phyloP scores from a whole-genome alignment of 1,139 yeast genomes.

The Meyerozyma guilliermondii region DNA sequence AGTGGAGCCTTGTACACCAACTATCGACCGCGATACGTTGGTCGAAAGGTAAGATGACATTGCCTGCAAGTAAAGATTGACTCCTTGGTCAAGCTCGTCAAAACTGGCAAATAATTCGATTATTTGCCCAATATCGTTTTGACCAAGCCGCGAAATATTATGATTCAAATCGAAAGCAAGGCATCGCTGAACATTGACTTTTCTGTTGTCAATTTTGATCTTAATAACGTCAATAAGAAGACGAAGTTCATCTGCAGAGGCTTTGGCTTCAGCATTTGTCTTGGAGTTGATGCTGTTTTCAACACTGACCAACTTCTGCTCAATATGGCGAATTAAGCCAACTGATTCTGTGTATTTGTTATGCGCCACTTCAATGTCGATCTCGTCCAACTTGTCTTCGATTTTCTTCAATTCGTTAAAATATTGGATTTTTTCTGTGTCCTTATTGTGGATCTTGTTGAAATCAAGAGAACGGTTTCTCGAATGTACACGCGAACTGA shows the following conservation, averaged over 20 bases:
- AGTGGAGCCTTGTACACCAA: slow-evolving; percentile 43
- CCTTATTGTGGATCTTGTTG: slow-evolving; percentile 14
- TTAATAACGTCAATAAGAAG: slow-evolving; percentile 34
- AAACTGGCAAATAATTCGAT: slow-evolving; percentile 34
- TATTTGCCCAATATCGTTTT: slow-evolving; percentile 28
- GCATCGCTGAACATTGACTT: slow-evolving; percentile 32
- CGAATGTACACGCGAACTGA: slow-evolving; percentile 52
- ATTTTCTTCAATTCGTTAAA: slow-evolving; percentile 45
- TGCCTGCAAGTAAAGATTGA: slow-evolving; percentile 32
- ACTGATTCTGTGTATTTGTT: slow-evolving; percentile 54
- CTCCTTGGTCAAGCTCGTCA: slow-evolving; percentile 35
- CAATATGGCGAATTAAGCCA: slow-evolving; percentile 42
- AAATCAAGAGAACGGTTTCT: slow-evolving; percentile 50
- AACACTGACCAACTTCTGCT: slow-evolving; percentile 22
- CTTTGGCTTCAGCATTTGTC: slow-evolving; percentile 4
- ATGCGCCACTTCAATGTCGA: slow-evolving; percentile 63
- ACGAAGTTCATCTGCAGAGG: slow-evolving; percentile 26
- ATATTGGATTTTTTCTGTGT: slow-evolving; percentile 23
- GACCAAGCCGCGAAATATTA: slow-evolving; percentile 26
- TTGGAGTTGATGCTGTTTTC: slow-evolving; percentile 9
- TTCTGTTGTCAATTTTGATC: slow-evolving; percentile 35
- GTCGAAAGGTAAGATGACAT: slow-evolving; percentile 29
- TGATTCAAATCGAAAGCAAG: slow-evolving; percentile 36
- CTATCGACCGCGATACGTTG: slow-evolving; percentile 33
- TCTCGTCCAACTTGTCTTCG: slow-evolving; percentile 61